These are phyloP conservation scores for Lanmaoa rubissima DNA, from an alignment of 768 basidiomycete genomes.

Conservation along the genomic window DNA sequence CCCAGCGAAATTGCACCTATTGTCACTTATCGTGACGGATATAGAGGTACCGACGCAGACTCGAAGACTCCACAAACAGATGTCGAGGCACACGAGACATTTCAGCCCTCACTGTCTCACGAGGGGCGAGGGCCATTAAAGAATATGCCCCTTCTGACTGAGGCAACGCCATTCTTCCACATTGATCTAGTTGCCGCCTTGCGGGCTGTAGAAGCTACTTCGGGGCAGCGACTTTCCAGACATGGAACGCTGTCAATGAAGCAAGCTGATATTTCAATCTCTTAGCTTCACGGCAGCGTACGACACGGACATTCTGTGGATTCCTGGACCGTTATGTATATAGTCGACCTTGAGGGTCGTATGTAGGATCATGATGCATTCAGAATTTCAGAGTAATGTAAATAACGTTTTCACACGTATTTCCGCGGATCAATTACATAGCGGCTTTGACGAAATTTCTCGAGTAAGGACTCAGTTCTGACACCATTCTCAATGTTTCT, in stretches of 20 bases:
- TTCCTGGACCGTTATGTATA: too few species aligned
- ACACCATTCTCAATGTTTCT: neutral
- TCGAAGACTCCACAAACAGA: slow-evolving; percentile 20
- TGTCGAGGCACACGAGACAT: slow-evolving; percentile 33
- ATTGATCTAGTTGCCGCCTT: slow-evolving; percentile 77
- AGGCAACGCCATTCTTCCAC: slow-evolving; percentile 86
- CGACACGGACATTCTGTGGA: neutral
- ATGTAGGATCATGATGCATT: neutral
- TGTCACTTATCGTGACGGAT: slow-evolving; percentile 57
- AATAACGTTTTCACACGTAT: neutral
- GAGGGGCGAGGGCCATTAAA: neutral
- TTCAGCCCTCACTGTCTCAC: slow-evolving; percentile 3
- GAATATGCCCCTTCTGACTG: slow-evolving; percentile 39
- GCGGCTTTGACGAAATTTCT: neutral
- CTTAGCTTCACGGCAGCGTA: neutral
- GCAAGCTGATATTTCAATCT: neutral
- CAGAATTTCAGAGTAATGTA: neutral
- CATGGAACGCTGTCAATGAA: slow-evolving; percentile 10
- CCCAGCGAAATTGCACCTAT: slow-evolving; percentile 74
- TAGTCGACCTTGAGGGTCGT: neutral
- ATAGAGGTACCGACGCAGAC: slow-evolving; percentile 24
- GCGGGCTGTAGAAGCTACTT: slow-evolving; percentile 56
- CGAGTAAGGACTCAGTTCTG: neutral
- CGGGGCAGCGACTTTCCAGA: neutral
- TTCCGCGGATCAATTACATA: slow-evolving; percentile 1